Percentiles rank a stretch among this genome's conserved stretches.
phyloP scores from a whole-genome alignment of 106 monocot genomes.

The Acorus gramineus region DNA sequence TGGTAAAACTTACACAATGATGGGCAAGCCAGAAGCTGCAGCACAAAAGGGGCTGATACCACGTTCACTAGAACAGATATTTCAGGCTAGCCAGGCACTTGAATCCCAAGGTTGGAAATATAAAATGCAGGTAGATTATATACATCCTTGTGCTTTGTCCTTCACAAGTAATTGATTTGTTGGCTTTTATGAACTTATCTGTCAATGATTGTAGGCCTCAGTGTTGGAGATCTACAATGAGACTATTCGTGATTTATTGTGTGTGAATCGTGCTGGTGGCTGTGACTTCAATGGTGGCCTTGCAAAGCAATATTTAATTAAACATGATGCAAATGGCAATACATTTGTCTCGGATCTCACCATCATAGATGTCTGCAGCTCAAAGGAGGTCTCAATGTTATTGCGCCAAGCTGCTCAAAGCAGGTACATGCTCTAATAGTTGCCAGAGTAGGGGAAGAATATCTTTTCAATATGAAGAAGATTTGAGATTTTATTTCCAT shows the following conservation, averaged over 20 bases:
- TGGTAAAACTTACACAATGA: conserved; percentile 97
- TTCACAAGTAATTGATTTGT: too few species aligned
- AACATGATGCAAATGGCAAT: conserved; percentile 72
- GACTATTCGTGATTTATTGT: conserved; percentile 75
- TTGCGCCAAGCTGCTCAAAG: conserved; percentile 69
- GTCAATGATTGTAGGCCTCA: conserved; percentile 39
- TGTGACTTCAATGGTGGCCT: conserved; percentile 18
- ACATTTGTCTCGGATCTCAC: conserved; percentile 77
- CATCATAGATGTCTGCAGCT: conserved; percentile 73
- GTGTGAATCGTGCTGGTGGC: conserved; percentile 13
- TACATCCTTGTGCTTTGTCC: background rate
- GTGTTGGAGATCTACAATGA: conserved; percentile 97
- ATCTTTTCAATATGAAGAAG: too few species aligned
- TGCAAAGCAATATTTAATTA: conserved; percentile 62
- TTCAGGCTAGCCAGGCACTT: conserved; percentile 52
- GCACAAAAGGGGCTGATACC: conserved; percentile 78
- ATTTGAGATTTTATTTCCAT: too few species aligned
- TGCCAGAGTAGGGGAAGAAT: too few species aligned
- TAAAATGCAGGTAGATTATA: conserved; percentile 65
- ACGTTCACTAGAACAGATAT: conserved; percentile 84
- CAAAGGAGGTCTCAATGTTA: conserved; percentile 55
- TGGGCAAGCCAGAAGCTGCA: conserved; percentile 55
- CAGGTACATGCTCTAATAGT: conserved; percentile 29
- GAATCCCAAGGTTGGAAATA: conserved; percentile 79
- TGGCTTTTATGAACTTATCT: too few species aligned